These are phyloP conservation scores for Helenozyma rhizophorensis DNA, from an alignment of 805 yeast species.

Conservation along the genomic window DNA sequence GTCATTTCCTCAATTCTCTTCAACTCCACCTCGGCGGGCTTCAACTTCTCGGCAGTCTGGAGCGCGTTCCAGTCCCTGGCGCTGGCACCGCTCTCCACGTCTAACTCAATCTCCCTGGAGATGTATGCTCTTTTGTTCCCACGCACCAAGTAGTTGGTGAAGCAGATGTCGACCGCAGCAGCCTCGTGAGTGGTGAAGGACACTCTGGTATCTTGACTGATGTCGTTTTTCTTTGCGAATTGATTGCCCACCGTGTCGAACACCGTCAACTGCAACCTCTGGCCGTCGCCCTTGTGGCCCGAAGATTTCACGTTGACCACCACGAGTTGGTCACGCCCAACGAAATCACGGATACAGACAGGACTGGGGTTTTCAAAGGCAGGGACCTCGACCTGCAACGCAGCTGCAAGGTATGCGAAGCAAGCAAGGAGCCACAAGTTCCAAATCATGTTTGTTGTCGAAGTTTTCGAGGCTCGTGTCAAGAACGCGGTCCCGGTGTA, in stretches of 20 bases:
- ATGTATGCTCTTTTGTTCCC: slow-evolving; percentile 24
- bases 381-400: slow-evolving; percentile 51
- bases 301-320: slow-evolving; percentile 74
- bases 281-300: slow-evolving; percentile 86
- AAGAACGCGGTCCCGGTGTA: slow-evolving; percentile 1
- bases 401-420: slow-evolving; percentile 24
- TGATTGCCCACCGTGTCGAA: slow-evolving; percentile 83
- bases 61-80: slow-evolving; percentile 97
- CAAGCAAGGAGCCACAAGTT: slow-evolving; percentile 12
- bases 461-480: neutral
- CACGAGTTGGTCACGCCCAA: slow-evolving; percentile 76
- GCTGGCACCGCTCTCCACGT: slow-evolving; percentile 91
- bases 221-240: slow-evolving; percentile 66
- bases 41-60: slow-evolving; percentile 88
- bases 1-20: slow-evolving; percentile 83
- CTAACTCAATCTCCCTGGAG: slow-evolving; percentile 77
- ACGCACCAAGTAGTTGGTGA: slow-evolving; percentile 55
- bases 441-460: slow-evolving; percentile 8
- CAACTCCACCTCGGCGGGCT: slow-evolving; percentile 87
- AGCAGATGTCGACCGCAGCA: slow-evolving; percentile 88
- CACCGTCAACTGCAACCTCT: slow-evolving; percentile 61
- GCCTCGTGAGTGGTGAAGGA: slow-evolving; percentile 83
- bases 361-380: slow-evolving; percentile 49
- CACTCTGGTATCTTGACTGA: slow-evolving; percentile 66
- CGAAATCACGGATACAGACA: slow-evolving; percentile 90